A percentile compares a stretch with the other conserved stretches of the same genome.
phyloP scores from a whole-genome alignment of 495 filamentous ascomycete species.

The Cudoniella acicularis region DNA sequence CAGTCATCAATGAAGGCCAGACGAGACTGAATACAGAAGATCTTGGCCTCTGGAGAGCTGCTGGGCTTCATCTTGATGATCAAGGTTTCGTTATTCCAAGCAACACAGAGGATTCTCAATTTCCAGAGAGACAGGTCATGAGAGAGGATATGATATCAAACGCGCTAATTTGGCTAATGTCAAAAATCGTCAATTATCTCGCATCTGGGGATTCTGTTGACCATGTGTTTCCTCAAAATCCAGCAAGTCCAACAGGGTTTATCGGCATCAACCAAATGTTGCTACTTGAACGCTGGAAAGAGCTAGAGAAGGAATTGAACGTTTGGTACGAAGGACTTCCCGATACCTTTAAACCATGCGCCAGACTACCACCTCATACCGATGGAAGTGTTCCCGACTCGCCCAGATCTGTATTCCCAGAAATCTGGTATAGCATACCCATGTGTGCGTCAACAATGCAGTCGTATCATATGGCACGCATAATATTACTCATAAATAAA shows the following conservation, averaged over 20 bases:
- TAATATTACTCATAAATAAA: slow-evolving; percentile 58
- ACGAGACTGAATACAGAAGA: slow-evolving; percentile 61
- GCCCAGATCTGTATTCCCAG: slow-evolving; percentile 42
- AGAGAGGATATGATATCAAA: slow-evolving; percentile 62
- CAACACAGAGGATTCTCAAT: slow-evolving; percentile 42
- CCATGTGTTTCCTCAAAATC: slow-evolving; percentile 34
- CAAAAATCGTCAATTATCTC: slow-evolving; percentile 60
- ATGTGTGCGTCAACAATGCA: slow-evolving; percentile 65
- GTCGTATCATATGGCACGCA: slow-evolving; percentile 62
- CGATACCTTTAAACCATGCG: slow-evolving; percentile 52
- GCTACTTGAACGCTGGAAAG: slow-evolving; percentile 53
- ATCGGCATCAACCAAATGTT: slow-evolving; percentile 49
- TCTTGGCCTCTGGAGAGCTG: slow-evolving; percentile 56
- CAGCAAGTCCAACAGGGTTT: slow-evolving; percentile 34
- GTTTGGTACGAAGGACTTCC: slow-evolving; percentile 57
- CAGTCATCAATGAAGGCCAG: slow-evolving; percentile 58
- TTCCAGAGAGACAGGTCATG: slow-evolving; percentile 48
- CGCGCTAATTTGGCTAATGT: slow-evolving; percentile 58
- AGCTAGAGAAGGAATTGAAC: slow-evolving; percentile 52
- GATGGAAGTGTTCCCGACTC: slow-evolving; percentile 23
- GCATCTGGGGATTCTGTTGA: slow-evolving; percentile 43
- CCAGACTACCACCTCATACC: slow-evolving; percentile 32
- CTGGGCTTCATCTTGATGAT: slow-evolving; percentile 54
- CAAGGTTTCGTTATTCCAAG: slow-evolving; percentile 51
- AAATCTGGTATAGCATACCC: slow-evolving; percentile 59